A percentile compares a stretch with the other conserved stretches of the same genome.
Conservation (phyloP, 257 asterid genomes). For the Handroanthus guayacan region DNA sequence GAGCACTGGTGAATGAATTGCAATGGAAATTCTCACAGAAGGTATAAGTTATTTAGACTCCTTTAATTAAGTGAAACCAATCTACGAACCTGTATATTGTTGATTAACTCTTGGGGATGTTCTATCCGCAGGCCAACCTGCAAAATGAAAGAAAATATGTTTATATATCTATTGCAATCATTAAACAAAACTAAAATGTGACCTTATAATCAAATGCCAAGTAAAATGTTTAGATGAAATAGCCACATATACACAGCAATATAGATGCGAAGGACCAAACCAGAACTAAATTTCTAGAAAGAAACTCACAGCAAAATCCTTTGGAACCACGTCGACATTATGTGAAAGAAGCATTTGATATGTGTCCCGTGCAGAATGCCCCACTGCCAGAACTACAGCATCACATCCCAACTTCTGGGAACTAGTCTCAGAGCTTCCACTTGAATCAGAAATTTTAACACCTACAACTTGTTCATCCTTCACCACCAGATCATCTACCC, state of each 20-base stretch:
- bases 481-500: slow-evolving; percentile 89
- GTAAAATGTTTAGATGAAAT: slow-evolving; percentile 18
- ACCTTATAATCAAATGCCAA: slow-evolving; percentile 24
- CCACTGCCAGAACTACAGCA: slow-evolving; percentile 95
- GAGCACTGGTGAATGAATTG: not conserved
- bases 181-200: slow-evolving; percentile 16
- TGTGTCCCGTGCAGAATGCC: slow-evolving; percentile 97
- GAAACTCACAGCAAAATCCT: slow-evolving; percentile 89
- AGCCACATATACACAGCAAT: slow-evolving; percentile 7
- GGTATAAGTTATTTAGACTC: not conserved
- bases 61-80: not conserved
- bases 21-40: not conserved
- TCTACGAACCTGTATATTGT: slow-evolving; percentile 77
- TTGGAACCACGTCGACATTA: slow-evolving; percentile 68
- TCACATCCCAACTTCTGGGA: slow-evolving; percentile 64
- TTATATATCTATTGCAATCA: slow-evolving; percentile 20
- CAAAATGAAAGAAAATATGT: slow-evolving; percentile 23
- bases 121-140: slow-evolving; percentile 95
- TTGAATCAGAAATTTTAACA: slow-evolving; percentile 74
- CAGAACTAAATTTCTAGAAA: slow-evolving; percentile 10
- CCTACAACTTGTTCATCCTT: slow-evolving; percentile 68
- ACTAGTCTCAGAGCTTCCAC: slow-evolving; percentile 38
- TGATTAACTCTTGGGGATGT: slow-evolving; percentile 93
- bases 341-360: slow-evolving; percentile 88
- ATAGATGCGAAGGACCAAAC: slow-evolving; percentile 24